Evolutionary conservation across 225 moss, liverwort and hornwort species (phyloP).

Genomic region (Polytrichum formosum): DNA sequence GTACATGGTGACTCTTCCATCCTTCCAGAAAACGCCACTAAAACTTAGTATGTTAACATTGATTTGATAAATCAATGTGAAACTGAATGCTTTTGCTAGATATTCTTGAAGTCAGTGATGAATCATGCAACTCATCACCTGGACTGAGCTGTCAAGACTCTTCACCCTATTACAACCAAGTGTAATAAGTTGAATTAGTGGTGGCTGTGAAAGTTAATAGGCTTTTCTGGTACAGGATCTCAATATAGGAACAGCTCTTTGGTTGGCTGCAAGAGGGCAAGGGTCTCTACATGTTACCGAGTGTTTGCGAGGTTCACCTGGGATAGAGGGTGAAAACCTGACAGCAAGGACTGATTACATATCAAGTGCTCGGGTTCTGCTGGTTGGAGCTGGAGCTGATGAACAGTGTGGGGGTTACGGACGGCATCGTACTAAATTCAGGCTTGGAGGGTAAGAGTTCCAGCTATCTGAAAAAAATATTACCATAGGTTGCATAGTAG

Average conservation of each 20-base stretch:
- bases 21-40: background rate
- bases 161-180: no score
- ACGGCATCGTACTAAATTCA: conserved; percentile 89
- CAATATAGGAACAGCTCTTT: conserved; percentile 87
- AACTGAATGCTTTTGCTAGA: no score
- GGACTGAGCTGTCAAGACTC: no score
- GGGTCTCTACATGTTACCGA: conserved; percentile 43
- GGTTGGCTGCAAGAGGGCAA: conserved; percentile 86
- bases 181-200: no score
- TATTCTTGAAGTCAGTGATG: no score
- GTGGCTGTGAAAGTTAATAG: background rate
- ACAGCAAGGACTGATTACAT: conserved; percentile 21
- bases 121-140: no score
- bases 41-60: no score
- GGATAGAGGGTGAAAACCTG: background rate
- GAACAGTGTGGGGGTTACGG: conserved; percentile 99
- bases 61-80: no score
- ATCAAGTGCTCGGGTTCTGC: conserved; percentile 73
- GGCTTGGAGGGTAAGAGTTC: conserved; percentile 69
- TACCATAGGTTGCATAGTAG: no score
- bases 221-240: conserved; percentile 57
- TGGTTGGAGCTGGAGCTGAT: conserved; percentile 96
- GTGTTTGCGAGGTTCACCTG: conserved; percentile 6
- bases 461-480: no score
- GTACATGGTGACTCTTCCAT: conserved; percentile 62